Evolutionary conservation across 768 basidiomycete genomes (phyloP).

Genomic region (Gloeopeniophorella convolvens): DNA sequence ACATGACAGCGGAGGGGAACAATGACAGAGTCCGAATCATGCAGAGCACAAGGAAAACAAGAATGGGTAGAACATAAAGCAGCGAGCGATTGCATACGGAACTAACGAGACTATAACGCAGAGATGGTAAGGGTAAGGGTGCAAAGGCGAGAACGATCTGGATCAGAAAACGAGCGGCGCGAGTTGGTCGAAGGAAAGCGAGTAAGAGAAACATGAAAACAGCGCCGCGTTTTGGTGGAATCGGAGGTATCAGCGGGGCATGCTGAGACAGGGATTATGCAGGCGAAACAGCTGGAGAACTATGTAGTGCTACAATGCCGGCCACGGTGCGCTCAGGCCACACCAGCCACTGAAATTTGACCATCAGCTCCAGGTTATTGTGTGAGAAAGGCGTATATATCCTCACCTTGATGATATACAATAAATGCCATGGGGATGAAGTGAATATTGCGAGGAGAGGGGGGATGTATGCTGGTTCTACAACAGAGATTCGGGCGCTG

Average conservation of each 20-base stretch:
- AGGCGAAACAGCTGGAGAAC: constrained; percentile 6
- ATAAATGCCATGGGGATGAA: constrained; percentile 14
- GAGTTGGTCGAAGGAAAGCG: constrained; percentile 10
- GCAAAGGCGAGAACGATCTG: constrained; percentile 1
- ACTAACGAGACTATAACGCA: constrained; percentile 16
- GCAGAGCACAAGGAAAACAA: constrained; percentile 15
- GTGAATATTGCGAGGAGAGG: constrained; percentile 1
- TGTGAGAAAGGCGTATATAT: no score
- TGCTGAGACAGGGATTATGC: constrained; percentile 7
- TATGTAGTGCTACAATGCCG: constrained; percentile 20
- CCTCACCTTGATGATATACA: constrained; percentile 21
- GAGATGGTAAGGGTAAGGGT: constrained; percentile 18
- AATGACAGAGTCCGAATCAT: constrained; percentile 7
- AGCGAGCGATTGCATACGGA: constrained; percentile 16
- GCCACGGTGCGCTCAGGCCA: constrained; percentile 4
- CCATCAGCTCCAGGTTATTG: not conserved
- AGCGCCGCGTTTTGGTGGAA: constrained; percentile 4
- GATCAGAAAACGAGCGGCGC: not conserved
- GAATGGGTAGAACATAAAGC: constrained; percentile 8
- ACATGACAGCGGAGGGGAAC: constrained; percentile 12
- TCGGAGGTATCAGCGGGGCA: constrained; percentile 17
- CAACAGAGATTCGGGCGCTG: constrained; percentile 7
- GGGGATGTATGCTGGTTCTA: constrained; percentile 2
- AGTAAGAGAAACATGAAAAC: not conserved
- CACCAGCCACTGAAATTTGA: not conserved